Conservation (phyloP, 1,284 basidiomycete species). For the Earliella scabrosa region DNA sequence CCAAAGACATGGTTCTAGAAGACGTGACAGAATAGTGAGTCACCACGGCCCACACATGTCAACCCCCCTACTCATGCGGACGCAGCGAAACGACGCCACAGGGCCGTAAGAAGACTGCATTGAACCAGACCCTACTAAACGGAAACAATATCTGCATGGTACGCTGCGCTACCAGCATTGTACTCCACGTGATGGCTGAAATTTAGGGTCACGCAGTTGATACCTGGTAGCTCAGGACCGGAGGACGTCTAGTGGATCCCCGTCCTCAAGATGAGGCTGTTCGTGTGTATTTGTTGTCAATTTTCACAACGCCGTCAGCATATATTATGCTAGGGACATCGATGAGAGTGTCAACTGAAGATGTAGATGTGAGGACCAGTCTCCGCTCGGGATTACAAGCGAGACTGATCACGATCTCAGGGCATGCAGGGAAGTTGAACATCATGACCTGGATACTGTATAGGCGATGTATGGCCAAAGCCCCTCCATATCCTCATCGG, state of each 20-base stretch:
- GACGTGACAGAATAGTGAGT: conserved; percentile 94
- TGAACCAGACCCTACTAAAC: conserved; percentile 93
- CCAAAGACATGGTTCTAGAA: conserved; percentile 94
- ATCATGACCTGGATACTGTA: no score
- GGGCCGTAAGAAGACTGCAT: conserved; percentile 82
- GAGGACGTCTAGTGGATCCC: conserved; percentile 41
- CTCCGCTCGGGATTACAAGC: no score
- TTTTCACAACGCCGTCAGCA: no score
- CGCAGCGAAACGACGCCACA: conserved; percentile 82
- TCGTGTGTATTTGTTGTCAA: no score
- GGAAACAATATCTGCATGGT: conserved; percentile 99
- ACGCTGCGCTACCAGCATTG: conserved; percentile 22
- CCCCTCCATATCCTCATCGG: no score
- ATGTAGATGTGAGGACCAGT: no score
- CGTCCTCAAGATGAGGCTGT: no score
- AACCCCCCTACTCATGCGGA: neutral
- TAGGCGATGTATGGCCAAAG: no score
- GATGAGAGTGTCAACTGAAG: no score
- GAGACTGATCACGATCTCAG: no score
- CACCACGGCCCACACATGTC: neutral
- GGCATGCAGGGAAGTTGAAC: no score
- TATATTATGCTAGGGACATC: no score
- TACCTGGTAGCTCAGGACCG: conserved; percentile 81
- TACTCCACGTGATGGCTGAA: neutral
- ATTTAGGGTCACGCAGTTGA: conserved; percentile 49